Evolutionary conservation across 305 asterid genomes (phyloP), one percentile per base, ranked within the genome.

Genomic region (Solanum hybrid): DNA sequence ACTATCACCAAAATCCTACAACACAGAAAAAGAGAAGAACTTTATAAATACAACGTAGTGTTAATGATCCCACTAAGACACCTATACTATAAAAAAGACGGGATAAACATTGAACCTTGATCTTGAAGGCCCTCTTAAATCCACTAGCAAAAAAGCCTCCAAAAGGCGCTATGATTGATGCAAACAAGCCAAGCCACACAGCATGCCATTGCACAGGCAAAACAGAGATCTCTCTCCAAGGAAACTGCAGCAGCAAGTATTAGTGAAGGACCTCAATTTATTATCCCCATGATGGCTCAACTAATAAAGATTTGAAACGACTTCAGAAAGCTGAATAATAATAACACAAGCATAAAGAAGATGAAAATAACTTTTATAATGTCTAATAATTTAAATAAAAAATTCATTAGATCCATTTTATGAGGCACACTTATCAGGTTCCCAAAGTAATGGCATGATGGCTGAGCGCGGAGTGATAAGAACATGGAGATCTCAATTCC

Each of bases 61-160:
- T 28, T 28, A 78, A 75, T 71, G 80, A 88, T 86, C 33, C 87
- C 22, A 86, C 61, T 71, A 82, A 67, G 87, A 86, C 26, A 86
- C 75, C 16, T 11, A 40, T 40, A 40, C 46, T 80, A 40, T 51
- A 86, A 37, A 40, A 37, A 22, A 46, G 51, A 51, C 11, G 46
- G 67, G 90, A 34, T n/a, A 73, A 82, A 67, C 61, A 71, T 64
- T 87, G 74, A 89, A 93, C 90, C 98, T 97, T 97, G 92, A 97
- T 94, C 91, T 97, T 97, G 94, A 97, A 97, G 92, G 99, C 99
- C 91, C 99, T 93, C 94, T 97, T 96, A 89, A 97, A 97, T 80
- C 99, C 99, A 92, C 99, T 97, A 40, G 99, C 99, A 18, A 97
- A 97, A 91, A 97, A 97, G 89, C 99, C 99, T 89, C 99, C 99